Evolutionary conservation across 2,329 filamentous ascomycete genomes (phyloP).

Genomic region (Trichoderma aggressivum): DNA sequence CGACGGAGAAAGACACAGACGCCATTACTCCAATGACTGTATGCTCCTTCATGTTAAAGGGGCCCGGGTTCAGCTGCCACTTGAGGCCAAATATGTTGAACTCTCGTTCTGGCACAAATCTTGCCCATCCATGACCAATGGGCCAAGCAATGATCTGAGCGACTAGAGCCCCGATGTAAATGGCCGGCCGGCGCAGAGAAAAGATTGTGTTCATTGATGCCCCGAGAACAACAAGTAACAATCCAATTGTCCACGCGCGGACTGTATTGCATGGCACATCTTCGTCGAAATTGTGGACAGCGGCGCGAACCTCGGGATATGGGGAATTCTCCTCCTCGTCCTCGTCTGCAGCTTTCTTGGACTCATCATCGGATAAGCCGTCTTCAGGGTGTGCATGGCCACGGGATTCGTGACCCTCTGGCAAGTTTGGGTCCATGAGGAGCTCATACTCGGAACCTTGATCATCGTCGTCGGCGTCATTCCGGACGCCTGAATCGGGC

Average conservation of each 20-base stretch:
- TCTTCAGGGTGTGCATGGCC: constrained; percentile 28
- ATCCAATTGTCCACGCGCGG: constrained; percentile 61
- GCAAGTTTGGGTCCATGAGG: constrained; percentile 52
- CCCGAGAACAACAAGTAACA: constrained; percentile 53
- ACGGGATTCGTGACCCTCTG: constrained; percentile 33
- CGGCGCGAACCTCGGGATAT: constrained; percentile 63
- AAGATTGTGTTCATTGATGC: constrained; percentile 62
- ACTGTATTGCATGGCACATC: constrained; percentile 64
- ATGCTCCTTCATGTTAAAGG: constrained; percentile 70
- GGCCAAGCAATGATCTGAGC: constrained; percentile 64
- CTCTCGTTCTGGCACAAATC: constrained; percentile 47
- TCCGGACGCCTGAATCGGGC: constrained; percentile 38
- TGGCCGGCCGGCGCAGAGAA: constrained; percentile 59
- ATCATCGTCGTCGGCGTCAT: constrained; percentile 42
- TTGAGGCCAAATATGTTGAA: constrained; percentile 51
- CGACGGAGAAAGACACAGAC: constrained; percentile 65
- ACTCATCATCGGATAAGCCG: constrained; percentile 27
- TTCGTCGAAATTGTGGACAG: constrained; percentile 62
- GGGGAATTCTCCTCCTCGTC: constrained; percentile 57
- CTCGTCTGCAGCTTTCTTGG: constrained; percentile 40
- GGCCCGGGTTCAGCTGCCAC: constrained; percentile 62
- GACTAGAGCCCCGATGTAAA: constrained; percentile 58
- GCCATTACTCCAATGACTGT: constrained; percentile 68
- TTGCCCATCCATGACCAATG: constrained; percentile 59
- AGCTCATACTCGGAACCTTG: constrained; percentile 52